Percentiles rank a stretch among this genome's conserved stretches.
phyloP scores from a whole-genome alignment of 2,329 filamentous ascomycete species.

The Orbilia brochopaga region DNA sequence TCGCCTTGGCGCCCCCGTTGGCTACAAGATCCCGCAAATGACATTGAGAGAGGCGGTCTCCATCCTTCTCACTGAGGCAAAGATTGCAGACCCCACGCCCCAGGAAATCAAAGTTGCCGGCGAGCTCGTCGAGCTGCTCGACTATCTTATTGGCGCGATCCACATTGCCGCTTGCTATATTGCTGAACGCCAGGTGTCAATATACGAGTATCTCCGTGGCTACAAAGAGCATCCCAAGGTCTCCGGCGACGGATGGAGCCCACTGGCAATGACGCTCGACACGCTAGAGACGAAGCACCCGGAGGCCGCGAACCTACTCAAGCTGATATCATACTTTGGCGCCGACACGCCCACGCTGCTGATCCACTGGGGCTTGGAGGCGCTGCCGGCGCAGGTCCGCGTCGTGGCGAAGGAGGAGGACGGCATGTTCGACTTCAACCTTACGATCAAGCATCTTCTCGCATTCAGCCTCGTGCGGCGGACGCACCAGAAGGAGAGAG shows the following conservation, averaged over 20 bases:
- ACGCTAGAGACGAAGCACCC: constrained; percentile 58
- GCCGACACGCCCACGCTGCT: constrained; percentile 71
- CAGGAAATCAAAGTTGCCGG: constrained; percentile 66
- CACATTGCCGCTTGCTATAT: constrained; percentile 64
- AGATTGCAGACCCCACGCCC: constrained; percentile 64
- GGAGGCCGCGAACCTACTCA: constrained; percentile 70
- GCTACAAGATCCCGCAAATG: constrained; percentile 62
- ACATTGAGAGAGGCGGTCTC: constrained; percentile 66
- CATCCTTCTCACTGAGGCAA: constrained; percentile 69
- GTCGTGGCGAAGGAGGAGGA: constrained; percentile 53
- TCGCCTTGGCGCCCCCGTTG: constrained; percentile 53
- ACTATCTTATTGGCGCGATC: constrained; percentile 71
- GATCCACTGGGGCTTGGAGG: constrained; percentile 58
- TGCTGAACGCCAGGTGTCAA: constrained; percentile 52
- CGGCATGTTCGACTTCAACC: constrained; percentile 52
- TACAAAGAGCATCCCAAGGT: constrained; percentile 65
- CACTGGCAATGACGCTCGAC: constrained; percentile 62
- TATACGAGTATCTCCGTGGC: constrained; percentile 63
- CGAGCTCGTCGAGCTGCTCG: constrained; percentile 70
- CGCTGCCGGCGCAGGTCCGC: constrained; percentile 40
- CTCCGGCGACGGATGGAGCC: constrained; percentile 60
- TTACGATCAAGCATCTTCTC: constrained; percentile 54
- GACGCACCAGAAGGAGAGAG: constrained; percentile 46
- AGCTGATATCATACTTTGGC: constrained; percentile 69
- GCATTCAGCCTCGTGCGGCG: constrained; percentile 54